Evolutionary conservation across 768 basidiomycete genomes (phyloP).

Genomic region (Leucocoprinus sp.): DNA sequence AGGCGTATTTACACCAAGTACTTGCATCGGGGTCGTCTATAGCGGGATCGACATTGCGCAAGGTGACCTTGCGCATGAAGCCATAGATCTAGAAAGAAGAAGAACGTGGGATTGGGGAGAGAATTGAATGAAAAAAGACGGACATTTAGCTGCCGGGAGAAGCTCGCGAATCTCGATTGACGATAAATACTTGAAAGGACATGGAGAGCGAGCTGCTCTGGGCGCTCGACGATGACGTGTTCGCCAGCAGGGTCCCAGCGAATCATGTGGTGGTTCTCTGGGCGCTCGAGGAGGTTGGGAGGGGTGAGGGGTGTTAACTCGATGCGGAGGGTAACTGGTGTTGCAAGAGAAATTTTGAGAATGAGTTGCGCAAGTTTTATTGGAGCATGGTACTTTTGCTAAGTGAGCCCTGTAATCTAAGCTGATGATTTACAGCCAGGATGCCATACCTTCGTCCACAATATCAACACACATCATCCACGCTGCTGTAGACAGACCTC

Average conservation of each 20-base stretch:
- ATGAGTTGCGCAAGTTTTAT: constrained; percentile 76
- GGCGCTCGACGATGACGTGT: constrained; percentile 91
- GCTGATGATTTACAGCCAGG: constrained; percentile 19
- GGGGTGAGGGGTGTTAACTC: constrained; percentile 13
- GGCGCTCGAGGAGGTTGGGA: constrained; percentile 73
- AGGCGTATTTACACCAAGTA: constrained; percentile 78
- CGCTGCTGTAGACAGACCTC: constrained; percentile 50
- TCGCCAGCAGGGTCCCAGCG: constrained; percentile 92
- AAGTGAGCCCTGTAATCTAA: constrained; percentile 25
- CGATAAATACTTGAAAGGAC: constrained; percentile 92
- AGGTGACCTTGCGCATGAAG: constrained; percentile 96
- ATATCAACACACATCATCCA: constrained; percentile 67
- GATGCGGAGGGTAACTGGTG: no score
- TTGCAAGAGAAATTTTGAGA: constrained; percentile 71
- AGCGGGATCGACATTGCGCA: constrained; percentile 90
- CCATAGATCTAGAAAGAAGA: constrained; percentile 75
- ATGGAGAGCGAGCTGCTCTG: constrained; percentile 88
- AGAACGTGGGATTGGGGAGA: constrained; percentile 4
- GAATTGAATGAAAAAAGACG: constrained; percentile 28
- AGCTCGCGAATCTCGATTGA: constrained; percentile 95
- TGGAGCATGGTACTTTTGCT: constrained; percentile 86
- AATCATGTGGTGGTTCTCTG: constrained; percentile 95
- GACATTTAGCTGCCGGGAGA: constrained; percentile 95
- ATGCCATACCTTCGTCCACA: constrained; percentile 35
- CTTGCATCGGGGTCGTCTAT: constrained; percentile 95